Conservation (phyloP, 805 yeast species). For the Blastobotrys americana region DNA sequence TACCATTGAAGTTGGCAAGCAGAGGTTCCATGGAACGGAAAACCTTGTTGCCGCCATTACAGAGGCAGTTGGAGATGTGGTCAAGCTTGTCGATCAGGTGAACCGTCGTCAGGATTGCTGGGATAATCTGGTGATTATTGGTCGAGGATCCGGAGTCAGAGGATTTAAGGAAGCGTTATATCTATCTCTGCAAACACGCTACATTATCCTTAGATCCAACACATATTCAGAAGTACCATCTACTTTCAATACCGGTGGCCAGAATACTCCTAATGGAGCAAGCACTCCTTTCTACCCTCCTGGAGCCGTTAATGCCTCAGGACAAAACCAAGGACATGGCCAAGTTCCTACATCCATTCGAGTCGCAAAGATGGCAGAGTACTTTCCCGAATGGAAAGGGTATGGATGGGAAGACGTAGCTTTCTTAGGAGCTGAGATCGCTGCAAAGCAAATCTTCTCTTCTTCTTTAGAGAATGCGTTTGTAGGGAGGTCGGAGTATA, state of each 20-base stretch:
- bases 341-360: conserved; percentile 80
- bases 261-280: conserved; percentile 23
- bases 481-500: conserved; percentile 62
- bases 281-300: conserved; percentile 16
- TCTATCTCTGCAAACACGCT: conserved; percentile 49
- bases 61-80: conserved; percentile 43
- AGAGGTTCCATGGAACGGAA: conserved; percentile 76
- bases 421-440: conserved; percentile 82
- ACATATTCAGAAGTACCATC: conserved; percentile 35
- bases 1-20: conserved; percentile 69
- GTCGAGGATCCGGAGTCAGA: conserved; percentile 64
- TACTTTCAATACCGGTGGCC: conserved; percentile 28
- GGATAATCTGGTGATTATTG: conserved; percentile 73
- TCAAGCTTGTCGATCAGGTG: conserved; percentile 56
- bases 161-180: conserved; percentile 72
- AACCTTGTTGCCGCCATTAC: conserved; percentile 51
- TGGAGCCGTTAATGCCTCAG: conserved; percentile 6
- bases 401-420: conserved; percentile 66
- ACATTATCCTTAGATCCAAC: conserved; percentile 37
- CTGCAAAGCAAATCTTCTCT: conserved; percentile 76
- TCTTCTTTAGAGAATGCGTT: conserved; percentile 55
- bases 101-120: conserved; percentile 73
- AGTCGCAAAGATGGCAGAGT: conserved; percentile 71
- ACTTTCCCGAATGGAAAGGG: conserved; percentile 91
- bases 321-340: conserved; percentile 30